Conservation (phyloP, 2,329 filamentous ascomycete species). For the Aspergillus sp. region DNA sequence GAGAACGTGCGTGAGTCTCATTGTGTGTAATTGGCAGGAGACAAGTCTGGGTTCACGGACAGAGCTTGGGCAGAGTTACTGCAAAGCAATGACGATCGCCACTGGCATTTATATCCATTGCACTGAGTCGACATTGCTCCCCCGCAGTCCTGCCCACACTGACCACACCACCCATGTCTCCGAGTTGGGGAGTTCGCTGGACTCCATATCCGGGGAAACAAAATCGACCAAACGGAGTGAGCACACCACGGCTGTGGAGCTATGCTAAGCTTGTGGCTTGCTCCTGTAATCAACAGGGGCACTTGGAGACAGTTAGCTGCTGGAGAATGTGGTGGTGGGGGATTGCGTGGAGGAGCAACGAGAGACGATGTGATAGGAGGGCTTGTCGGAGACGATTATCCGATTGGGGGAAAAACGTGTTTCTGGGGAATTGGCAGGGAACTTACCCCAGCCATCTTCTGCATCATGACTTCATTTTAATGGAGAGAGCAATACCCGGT, state of each 20-base stretch:
- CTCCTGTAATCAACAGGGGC: neutral
- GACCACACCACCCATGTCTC: neutral
- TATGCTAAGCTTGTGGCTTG: conserved; percentile 3
- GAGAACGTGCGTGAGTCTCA: conserved; percentile 30
- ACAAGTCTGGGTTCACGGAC: neutral
- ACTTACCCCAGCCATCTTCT: neutral
- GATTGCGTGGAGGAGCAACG: neutral
- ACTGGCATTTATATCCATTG: neutral
- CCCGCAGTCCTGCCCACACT: neutral
- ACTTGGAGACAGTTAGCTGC: neutral
- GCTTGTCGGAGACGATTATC: conserved; percentile 3
- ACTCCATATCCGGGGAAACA: conserved; percentile 4
- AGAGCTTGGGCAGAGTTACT: neutral
- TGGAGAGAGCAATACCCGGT: neutral
- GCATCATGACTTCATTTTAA: neutral
- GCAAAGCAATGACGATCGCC: neutral
- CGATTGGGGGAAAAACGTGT: conserved; percentile 8
- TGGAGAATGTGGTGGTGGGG: neutral
- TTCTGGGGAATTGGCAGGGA: neutral
- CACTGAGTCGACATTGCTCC: neutral
- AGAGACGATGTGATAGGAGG: conserved; percentile 4
- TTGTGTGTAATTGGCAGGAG: conserved; percentile 13
- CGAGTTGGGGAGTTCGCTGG: neutral
- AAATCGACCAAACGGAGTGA: neutral
- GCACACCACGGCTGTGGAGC: neutral